Base-by-base conservation (phyloP, 1,284 basidiomycete species). In the Veloboletus limbatus region DNA sequence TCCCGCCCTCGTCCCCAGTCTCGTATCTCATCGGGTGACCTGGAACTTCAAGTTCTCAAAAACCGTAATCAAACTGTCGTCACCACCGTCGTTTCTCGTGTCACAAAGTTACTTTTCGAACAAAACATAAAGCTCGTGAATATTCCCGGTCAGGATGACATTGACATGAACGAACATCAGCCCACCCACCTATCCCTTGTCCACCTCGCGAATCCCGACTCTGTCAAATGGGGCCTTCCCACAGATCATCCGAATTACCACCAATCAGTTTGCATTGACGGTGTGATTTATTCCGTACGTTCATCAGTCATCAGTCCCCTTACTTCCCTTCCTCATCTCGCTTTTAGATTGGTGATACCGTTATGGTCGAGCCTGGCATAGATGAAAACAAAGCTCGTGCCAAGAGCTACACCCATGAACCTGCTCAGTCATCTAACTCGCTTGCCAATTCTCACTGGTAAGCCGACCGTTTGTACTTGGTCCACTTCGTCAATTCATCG, bases 361-460 rank as follows among this genome's bases (percentile, higher is more conserved):
- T 85, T 0, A 77, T 82, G 67, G 78, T 85, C 6, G 68, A 72
- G 49, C 74, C 74, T 20, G 79, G 78, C 3, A 52, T 67, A 32
- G 77, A 81, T 42, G 63, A 67, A 21, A 63, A 78, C 48, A 63
- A 47, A 40, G 55, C 47, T 24, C 59, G 76, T 22, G 66, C 64
- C 39, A 60, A 56, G 45, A 70, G 66, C 53, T 68, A 73, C 18
- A 47, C 54, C 20, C 58, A 67, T 25, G 57, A 59, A 18, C 65
- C 65, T 6, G 63, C 69, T 20, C 68, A 71, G 46, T 73, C 76
- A 5, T 55, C 67, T 18, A 74, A 74, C 48, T 52, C 60, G 16
- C 72, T 79, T 37, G 80, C 73, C 26, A 80, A 81, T 51, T 65
- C 59, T 17, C 69, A 72, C 40, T 86, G 84, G 83, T 82, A 60